Evolutionary conservation across 305 asterid genomes (phyloP), one percentile per base, ranked within the genome.

Genomic region (Fraxinus platypoda): DNA sequence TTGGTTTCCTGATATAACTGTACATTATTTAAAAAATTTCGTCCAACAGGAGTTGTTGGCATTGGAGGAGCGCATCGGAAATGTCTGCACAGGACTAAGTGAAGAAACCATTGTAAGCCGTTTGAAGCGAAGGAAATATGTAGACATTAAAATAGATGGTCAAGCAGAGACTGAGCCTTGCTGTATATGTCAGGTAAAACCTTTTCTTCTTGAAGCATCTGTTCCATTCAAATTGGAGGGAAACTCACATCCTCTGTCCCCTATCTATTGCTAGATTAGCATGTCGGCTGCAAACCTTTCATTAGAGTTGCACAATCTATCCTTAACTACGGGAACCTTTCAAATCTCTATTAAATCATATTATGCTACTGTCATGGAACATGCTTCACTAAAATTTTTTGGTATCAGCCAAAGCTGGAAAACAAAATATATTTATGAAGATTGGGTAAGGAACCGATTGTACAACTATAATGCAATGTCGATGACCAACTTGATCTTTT

Each of bases 1-100:
- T 62, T 62, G 13, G 71, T 62, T 62, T 62, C 30, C 71, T 62
- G 71, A 62, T 23, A 62, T 28, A 62, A 19, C 13, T 62, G 3
- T 37, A 73, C 13, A 62, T 8, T 35, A 31, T 8, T 79, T 28
- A 64, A 33, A 19, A 38, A 59, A 21, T 34, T 11, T 57, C n/a
- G 6, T 71, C 75, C 26, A 33, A 49, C 75, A 72, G 85, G 85
- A 85, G 71, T 75, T 85, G 72, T 37, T 85, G 81, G 85, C 85
- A 35, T 73, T 85, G 46, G 87, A 71, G 41, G 87, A 85, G 70
- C 85, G 81, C 28, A 85, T 85, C 52, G 87, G 87, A 21, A 71
- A 85, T 64, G 87, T 85, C 43, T 78, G 81, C 76, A 85, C 87
- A 0, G 87, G 87, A 68, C 68, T 85, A 5, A 78, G 76, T 38